phyloP scores from a whole-genome alignment of 208 protist species.

The Acanthamoeba sp. region DNA sequence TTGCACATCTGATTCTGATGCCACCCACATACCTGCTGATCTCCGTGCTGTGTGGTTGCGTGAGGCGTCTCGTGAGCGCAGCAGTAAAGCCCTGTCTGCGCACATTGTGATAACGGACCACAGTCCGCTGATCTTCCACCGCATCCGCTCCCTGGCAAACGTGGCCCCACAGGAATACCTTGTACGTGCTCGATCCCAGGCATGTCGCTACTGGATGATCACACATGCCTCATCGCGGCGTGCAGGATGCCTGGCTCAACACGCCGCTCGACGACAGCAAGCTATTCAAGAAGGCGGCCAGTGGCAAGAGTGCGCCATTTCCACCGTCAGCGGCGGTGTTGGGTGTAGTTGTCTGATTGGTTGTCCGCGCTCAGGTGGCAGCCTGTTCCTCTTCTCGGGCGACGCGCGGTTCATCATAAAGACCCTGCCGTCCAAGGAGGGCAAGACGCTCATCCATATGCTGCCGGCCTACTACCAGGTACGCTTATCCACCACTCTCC shows the following conservation, averaged over 20 bases:
- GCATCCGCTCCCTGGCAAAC: not conserved
- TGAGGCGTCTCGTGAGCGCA: not conserved
- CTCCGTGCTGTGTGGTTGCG: not conserved
- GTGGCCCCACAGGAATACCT: not conserved
- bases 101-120: not conserved
- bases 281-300: not conserved
- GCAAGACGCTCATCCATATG: not conserved
- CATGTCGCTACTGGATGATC: not conserved
- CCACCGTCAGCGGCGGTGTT: no score
- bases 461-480: constrained; percentile 8
- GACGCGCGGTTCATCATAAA: constrained; percentile 9
- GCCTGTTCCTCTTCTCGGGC: constrained; percentile 1
- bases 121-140: constrained; percentile 33
- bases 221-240: no score
- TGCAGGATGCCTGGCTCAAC: not conserved
- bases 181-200: not conserved
- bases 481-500: not conserved
- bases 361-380: not conserved
- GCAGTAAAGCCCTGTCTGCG: not conserved
- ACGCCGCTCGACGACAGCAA: not conserved
- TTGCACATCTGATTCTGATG: not conserved
- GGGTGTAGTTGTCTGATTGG: not conserved
- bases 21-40: not conserved
- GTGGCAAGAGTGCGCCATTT: constrained; percentile 10
- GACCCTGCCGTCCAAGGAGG: not conserved